Base-by-base conservation (phyloP, 169 alveolate species). In the Plasmodium gonderi region DNA sequence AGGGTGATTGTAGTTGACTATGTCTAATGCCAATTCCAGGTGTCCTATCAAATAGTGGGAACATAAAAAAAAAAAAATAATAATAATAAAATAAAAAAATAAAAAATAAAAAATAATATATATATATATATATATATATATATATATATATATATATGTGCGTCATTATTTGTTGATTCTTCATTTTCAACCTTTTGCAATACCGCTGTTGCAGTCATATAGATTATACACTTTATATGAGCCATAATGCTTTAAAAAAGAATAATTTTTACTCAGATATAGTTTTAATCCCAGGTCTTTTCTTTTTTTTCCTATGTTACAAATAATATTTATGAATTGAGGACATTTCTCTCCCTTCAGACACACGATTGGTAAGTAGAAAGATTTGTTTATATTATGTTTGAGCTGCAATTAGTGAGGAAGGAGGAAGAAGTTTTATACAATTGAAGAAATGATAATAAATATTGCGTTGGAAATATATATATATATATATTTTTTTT, bases 191-290 rank as follows among this genome's bases (percentile, higher is more conserved):
- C 92, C 92, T 68, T 40, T 45, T 38, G 40, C 92, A 47, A 11
- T 49, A n/a, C 51, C 42, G 54, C 54, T 72, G 40, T 83, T 26
- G 47, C 8, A 33, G 44, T 83, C 54, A 40, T 72, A 83, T 45
- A 69, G 5, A 23, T 54, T 83, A 40, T 83, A 83, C 44, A 67
- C 31, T 83, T 83, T 83, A n/a, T 72, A 47, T 14, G 65, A 45
- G 82, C 85, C 77, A 38, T 83, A 83, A 83, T 69, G 64, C 60
- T 83, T 83, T 83, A 83, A 83, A 60, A 83, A 83, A 54, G 83
- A 51, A 83, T 83, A 83, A 36, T 83, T 44, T 47, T 83, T 45
- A 72, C 29, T 83, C 36, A 83, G 77, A 23, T 69, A 83, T 47
- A 83, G 44, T 60, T 51, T 68, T 74, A 83, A 60, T 26, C 92